Percentiles rank a stretch among this genome's conserved stretches.
Evolutionary conservation across 2,329 filamentous ascomycete species (phyloP).

Genomic region (Falciphora oryzae): DNA sequence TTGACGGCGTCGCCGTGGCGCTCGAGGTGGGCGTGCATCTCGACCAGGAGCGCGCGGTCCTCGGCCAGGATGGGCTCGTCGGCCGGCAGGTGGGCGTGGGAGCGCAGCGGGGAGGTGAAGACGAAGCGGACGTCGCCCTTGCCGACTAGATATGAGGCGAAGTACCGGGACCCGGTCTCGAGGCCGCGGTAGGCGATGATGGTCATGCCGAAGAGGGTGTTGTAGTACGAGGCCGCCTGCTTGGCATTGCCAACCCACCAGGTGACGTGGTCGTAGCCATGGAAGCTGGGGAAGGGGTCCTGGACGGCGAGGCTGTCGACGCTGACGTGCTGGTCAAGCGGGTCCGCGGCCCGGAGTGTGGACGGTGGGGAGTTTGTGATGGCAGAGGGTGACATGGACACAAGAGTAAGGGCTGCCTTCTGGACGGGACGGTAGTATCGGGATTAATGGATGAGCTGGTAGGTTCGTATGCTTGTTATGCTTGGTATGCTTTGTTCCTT

Average conservation of each 20-base stretch:
- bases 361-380: constrained; percentile 39
- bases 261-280: constrained; percentile 86
- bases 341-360: constrained; percentile 33
- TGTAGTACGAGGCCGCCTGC: constrained; percentile 86
- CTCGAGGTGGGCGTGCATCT: constrained; percentile 79
- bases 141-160: constrained; percentile 77
- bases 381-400: constrained; percentile 55
- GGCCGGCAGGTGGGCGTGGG: constrained; percentile 43
- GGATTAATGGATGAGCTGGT: neutral
- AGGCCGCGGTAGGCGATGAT: constrained; percentile 79
- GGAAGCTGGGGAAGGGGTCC: constrained; percentile 52
- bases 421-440: neutral
- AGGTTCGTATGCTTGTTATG: neutral
- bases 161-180: constrained; percentile 75
- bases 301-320: constrained; percentile 51
- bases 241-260: constrained; percentile 98
- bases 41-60: constrained; percentile 60
- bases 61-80: constrained; percentile 57
- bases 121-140: constrained; percentile 76
- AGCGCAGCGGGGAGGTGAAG: constrained; percentile 74
- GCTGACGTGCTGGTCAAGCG: constrained; percentile 46
- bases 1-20: constrained; percentile 90
- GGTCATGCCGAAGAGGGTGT: constrained; percentile 79
- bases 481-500: neutral
- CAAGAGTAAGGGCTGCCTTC: constrained; percentile 12